These are phyloP conservation scores for Aspergillus texensis DNA, from an alignment of 2,329 filamentous ascomycete genomes.

Conservation along the genomic window DNA sequence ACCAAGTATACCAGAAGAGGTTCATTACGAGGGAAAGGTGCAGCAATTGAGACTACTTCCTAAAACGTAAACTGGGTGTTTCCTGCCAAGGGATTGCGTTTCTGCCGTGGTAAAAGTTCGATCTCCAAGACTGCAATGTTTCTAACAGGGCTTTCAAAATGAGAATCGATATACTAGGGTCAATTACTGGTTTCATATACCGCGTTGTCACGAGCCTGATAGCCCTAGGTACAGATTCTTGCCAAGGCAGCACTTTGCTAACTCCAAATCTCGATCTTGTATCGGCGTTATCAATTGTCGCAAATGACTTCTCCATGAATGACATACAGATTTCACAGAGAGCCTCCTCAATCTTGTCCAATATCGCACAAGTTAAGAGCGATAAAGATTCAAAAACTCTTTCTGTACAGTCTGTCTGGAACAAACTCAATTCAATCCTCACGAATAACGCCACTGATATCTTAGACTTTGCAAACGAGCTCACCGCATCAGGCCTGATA, in stretches of 20 bases:
- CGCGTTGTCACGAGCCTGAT: neutral
- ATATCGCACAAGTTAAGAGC: neutral
- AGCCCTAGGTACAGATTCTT: neutral
- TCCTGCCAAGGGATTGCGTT: neutral
- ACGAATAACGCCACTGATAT: slow-evolving; percentile 3
- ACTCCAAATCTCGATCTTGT: slow-evolving; percentile 1
- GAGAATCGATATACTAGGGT: neutral
- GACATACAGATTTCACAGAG: neutral
- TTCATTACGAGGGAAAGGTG: neutral
- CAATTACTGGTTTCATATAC: neutral
- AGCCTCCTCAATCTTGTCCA: neutral
- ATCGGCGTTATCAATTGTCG: slow-evolving; percentile 3
- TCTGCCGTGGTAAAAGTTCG: neutral
- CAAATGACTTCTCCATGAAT: neutral
- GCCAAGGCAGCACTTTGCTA: neutral
- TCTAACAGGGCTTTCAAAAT: neutral
- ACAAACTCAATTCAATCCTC: slow-evolving; percentile 10
- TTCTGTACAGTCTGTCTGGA: slow-evolving; percentile 3
- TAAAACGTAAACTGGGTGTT: neutral
- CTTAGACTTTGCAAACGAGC: slow-evolving; percentile 6
- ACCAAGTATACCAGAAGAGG: no score
- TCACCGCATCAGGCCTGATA: slow-evolving; percentile 18
- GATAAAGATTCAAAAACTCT: neutral
- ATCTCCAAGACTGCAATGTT: neutral
- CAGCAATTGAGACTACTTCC: neutral